phyloP scores from a whole-genome alignment of 306 rosid genomes.

The Quercus wislizeni region DNA sequence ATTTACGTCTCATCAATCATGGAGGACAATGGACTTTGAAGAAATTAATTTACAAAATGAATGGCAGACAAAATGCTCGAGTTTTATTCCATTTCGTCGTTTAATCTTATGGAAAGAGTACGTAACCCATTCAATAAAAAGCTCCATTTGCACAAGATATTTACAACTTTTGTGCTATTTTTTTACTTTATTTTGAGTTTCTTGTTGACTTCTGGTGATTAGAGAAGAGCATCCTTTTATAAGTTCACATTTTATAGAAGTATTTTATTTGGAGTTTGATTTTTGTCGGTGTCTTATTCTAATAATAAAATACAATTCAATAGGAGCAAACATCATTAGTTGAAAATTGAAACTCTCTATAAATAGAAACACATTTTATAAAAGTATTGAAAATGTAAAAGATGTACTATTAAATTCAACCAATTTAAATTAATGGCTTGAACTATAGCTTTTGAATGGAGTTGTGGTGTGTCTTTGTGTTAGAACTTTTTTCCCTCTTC shows the following conservation, averaged over 20 bases:
- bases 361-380: too few relatives aligned
- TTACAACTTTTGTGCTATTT: background rate
- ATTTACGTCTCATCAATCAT: slow-evolving; percentile 24
- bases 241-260: too few relatives aligned
- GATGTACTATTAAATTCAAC: too few relatives aligned
- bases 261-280: too few relatives aligned
- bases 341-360: too few relatives aligned
- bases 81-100: slow-evolving; percentile 27
- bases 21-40: slow-evolving; percentile 33
- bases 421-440: too few relatives aligned
- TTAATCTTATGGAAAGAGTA: slow-evolving; percentile 2
- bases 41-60: slow-evolving; percentile 32
- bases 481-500: rapidly evolving
- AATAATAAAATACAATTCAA: too few relatives aligned
- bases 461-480: rapidly evolving
- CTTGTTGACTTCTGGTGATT: background rate
- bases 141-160: slow-evolving; percentile 3
- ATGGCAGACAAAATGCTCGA: slow-evolving; percentile 64
- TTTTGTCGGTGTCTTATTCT: rapidly evolving
- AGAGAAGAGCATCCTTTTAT: slow-evolving; percentile 4
- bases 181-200: background rate
- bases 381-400: too few relatives aligned
- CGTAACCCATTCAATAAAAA: background rate
- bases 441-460: too few relatives aligned
- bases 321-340: too few relatives aligned